These are phyloP conservation scores for Coccomyxa sp. DNA, from an alignment of 139 green algal genomes.

Conservation along the genomic window DNA sequence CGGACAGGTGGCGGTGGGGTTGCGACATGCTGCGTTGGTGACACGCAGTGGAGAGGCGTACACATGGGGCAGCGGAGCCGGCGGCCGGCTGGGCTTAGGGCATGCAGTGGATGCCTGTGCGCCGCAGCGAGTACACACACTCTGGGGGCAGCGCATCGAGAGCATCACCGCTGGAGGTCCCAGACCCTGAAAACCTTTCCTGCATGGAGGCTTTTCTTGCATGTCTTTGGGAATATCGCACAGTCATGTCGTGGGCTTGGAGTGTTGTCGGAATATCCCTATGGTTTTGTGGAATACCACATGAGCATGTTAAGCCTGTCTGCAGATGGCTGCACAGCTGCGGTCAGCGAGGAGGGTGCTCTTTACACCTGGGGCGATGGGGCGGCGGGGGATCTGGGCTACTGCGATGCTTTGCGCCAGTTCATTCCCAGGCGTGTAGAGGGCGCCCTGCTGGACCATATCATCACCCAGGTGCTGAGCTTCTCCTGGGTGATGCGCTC, in stretches of 20 bases:
- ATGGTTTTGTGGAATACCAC: too few relatives aligned
- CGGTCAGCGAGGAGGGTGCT: slow-evolving; percentile 50
- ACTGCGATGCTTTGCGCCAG: slow-evolving; percentile 26
- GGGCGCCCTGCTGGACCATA: neutral
- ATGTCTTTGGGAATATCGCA: too few relatives aligned
- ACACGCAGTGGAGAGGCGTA: slow-evolving; percentile 57
- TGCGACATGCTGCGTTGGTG: slow-evolving; percentile 49
- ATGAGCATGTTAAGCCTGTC: too few relatives aligned
- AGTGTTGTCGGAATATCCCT: too few relatives aligned
- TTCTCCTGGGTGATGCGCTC: neutral
- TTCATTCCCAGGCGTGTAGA: slow-evolving; percentile 21
- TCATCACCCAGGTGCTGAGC: slow-evolving; percentile 3
- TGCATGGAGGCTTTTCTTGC: too few relatives aligned
- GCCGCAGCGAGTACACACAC: slow-evolving; percentile 44
- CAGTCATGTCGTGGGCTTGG: too few relatives aligned
- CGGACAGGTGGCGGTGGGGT: slow-evolving; percentile 32
- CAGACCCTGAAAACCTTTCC: neutral
- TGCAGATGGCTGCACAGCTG: slow-evolving; percentile 60
- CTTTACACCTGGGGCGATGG: slow-evolving; percentile 78
- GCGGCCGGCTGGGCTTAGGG: slow-evolving; percentile 58
- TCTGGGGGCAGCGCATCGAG: slow-evolving; percentile 48
- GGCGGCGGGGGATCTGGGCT: slow-evolving; percentile 54
- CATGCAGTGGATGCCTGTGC: slow-evolving; percentile 29
- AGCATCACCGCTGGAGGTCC: slow-evolving; percentile 14
- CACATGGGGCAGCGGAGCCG: slow-evolving; percentile 53